phyloP scores from a whole-genome alignment of 2,329 filamentous ascomycete genomes.

The Sarocladiaceae sp. region DNA sequence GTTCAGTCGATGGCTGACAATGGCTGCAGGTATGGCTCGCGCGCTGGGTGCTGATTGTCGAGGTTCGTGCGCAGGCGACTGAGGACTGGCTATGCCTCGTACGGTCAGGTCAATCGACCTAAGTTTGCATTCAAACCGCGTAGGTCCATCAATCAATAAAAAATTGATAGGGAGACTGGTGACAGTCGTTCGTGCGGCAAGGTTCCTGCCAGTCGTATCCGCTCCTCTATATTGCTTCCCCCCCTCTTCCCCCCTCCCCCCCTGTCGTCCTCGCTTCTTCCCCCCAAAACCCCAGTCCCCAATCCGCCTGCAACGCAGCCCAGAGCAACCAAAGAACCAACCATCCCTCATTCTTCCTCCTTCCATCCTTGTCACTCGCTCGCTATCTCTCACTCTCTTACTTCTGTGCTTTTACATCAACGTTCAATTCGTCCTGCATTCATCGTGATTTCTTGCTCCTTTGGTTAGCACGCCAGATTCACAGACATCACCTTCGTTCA shows the following conservation, averaged over 20 bases:
- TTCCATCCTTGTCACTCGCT: slow-evolving; percentile 13
- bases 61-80: background rate
- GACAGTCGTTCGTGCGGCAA: background rate
- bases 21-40: background rate
- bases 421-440: background rate
- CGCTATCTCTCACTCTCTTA: background rate
- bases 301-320: no score
- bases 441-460: no score
- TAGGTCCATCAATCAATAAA: no score
- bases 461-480: no score
- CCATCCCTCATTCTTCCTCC: slow-evolving; percentile 13
- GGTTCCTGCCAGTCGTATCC: background rate
- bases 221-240: background rate
- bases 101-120: background rate
- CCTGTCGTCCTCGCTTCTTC: slow-evolving; percentile 7
- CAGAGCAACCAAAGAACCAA: slow-evolving; percentile 6
- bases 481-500: no score
- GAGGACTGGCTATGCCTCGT: background rate
- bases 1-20: background rate
- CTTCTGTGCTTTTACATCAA: background rate
- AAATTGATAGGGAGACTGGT: no score
- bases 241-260: background rate
- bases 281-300: slow-evolving; percentile 13
- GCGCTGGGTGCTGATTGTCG: background rate
- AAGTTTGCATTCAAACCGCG: no score